Evolutionary conservation across 768 basidiomycete species (phyloP).

Genomic region (Agaricus subrufescens): DNA sequence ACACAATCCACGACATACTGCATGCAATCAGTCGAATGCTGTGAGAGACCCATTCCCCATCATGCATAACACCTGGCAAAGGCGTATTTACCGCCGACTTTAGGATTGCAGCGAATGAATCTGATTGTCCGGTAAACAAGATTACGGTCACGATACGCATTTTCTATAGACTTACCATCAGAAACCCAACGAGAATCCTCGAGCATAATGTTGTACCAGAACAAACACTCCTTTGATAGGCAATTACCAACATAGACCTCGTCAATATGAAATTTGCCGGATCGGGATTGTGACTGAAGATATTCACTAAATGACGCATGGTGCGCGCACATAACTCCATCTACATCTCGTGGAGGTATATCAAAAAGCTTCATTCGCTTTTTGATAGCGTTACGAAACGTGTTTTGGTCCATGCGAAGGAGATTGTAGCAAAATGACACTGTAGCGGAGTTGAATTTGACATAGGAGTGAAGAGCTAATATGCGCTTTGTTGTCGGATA

Average conservation of each 20-base stretch:
- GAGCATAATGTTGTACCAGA: neutral
- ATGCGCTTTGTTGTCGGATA: neutral
- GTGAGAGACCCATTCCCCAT: too few relatives aligned
- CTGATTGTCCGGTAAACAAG: too few relatives aligned
- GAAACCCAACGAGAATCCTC: neutral
- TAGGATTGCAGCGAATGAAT: too few relatives aligned
- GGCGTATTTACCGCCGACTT: too few relatives aligned
- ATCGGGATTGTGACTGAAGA: neutral
- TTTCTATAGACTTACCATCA: neutral
- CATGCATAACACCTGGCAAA: too few relatives aligned
- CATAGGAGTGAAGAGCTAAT: neutral
- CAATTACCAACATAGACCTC: neutral
- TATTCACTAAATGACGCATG: constrained; percentile 1
- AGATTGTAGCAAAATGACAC: neutral
- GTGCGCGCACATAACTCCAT: neutral
- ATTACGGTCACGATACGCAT: too few relatives aligned
- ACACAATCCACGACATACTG: neutral
- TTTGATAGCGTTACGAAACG: neutral
- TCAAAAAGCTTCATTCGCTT: neutral
- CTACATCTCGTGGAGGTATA: neutral
- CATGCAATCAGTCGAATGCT: too few relatives aligned
- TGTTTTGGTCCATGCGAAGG: neutral
- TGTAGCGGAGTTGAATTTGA: neutral
- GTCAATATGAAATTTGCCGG: neutral
- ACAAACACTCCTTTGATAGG: neutral